These are phyloP conservation scores for Helichrysum umbraculigerum DNA, from an alignment of 129 eudicot species.

Conservation along the genomic window DNA sequence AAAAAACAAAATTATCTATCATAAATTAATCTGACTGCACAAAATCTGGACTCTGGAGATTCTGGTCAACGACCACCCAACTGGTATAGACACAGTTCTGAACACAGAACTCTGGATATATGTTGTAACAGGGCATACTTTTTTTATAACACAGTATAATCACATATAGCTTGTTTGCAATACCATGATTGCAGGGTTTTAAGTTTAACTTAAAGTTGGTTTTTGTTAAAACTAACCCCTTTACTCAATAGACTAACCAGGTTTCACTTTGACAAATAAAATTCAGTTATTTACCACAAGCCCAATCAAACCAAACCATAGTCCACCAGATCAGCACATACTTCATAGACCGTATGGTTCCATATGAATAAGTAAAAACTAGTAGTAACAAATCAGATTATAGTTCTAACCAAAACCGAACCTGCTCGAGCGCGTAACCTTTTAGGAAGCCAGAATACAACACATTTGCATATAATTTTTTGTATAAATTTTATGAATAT, in stretches of 20 bases:
- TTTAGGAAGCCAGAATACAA: not conserved
- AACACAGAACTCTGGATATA: not conserved
- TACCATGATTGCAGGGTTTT: not conserved
- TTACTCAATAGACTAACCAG: not conserved
- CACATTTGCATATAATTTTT: not conserved
- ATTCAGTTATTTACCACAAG: not conserved
- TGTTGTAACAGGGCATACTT: not conserved
- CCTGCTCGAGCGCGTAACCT: too few species aligned
- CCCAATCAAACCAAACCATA: conserved; percentile 6
- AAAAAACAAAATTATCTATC: not conserved
- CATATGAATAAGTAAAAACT: not conserved
- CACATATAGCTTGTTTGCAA: not conserved
- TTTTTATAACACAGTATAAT: not conserved
- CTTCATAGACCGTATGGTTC: not conserved
- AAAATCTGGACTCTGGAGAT: not conserved
- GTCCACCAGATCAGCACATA: not conserved
- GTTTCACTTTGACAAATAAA: not conserved
- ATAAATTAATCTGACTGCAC: not conserved
- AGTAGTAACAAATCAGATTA: too few species aligned
- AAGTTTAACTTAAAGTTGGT: not conserved
- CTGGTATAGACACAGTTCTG: not conserved
- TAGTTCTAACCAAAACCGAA: too few species aligned
- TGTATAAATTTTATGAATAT: not conserved
- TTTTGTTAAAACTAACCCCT: not conserved
- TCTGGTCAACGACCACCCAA: not conserved